Percentiles rank a stretch among this genome's conserved stretches.
Evolutionary conservation across 2,329 filamentous ascomycete genomes (phyloP).

Genomic region (Hypoxylon sp.): DNA sequence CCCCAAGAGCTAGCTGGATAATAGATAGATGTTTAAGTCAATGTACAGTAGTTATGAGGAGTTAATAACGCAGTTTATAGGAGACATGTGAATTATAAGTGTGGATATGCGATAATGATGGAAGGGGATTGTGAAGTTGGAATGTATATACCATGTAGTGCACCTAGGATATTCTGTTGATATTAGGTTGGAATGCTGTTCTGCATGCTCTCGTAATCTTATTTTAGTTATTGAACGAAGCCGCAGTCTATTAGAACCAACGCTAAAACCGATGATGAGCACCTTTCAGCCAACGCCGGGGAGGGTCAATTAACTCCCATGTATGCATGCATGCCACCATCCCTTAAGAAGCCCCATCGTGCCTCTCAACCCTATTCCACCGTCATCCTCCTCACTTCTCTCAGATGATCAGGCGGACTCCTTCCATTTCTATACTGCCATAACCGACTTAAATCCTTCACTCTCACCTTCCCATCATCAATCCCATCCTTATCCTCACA

Average conservation of each 20-base stretch:
- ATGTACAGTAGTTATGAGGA: not conserved
- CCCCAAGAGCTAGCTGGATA: conserved; percentile 3
- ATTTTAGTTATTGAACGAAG: not conserved
- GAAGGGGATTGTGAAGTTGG: not conserved
- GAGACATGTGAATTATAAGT: not conserved
- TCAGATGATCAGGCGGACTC: conserved; percentile 63
- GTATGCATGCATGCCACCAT: not conserved
- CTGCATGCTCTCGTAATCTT: not conserved
- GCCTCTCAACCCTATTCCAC: conserved; percentile 49
- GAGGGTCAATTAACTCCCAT: not conserved
- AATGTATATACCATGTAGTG: not conserved
- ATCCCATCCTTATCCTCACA: conserved; percentile 48
- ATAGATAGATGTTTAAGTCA: not conserved
- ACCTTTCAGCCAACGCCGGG: not conserved
- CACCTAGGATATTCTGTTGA: not conserved
- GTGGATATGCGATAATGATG: not conserved
- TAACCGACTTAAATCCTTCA: conserved; percentile 73
- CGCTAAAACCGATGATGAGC: not conserved
- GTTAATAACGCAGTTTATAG: not conserved
- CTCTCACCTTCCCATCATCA: conserved; percentile 61
- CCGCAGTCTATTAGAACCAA: not conserved
- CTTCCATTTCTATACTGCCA: conserved; percentile 75
- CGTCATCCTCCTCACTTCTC: conserved; percentile 55
- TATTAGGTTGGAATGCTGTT: not conserved
- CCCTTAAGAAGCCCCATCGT: not conserved